Conservation (phyloP, 805 yeast species). For the Maudiozyma saulgeensis region DNA sequence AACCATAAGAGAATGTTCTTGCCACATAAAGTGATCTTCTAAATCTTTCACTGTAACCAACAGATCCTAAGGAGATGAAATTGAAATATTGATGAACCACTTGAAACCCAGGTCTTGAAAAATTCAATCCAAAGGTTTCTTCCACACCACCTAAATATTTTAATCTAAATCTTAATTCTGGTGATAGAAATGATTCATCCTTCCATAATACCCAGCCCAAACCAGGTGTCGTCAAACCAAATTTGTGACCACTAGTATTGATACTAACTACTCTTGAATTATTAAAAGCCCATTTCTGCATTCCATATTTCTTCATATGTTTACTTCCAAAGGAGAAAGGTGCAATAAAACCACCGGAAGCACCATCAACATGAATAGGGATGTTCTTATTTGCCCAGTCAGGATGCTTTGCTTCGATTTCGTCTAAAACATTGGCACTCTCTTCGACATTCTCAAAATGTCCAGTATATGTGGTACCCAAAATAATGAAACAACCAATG, state of each 20-base stretch:
- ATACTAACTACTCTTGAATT: conserved; percentile 70
- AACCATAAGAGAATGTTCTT: conserved; percentile 39
- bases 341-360: conserved; percentile 83
- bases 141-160: conserved; percentile 83
- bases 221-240: conserved; percentile 85
- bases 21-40: conserved; percentile 61
- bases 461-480: conserved; percentile 92
- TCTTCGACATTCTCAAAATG: conserved; percentile 71
- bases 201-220: conserved; percentile 89
- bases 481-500: conserved; percentile 77
- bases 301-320: conserved; percentile 22
- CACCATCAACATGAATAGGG: conserved; percentile 91
- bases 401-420: conserved; percentile 37
- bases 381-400: conserved; percentile 37
- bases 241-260: conserved; percentile 88
- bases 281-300: conserved; percentile 64
- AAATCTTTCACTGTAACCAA: conserved; percentile 62
- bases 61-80: conserved; percentile 57
- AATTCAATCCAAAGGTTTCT: conserved; percentile 77
- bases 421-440: conserved; percentile 56
- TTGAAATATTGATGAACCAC: conserved; percentile 82
- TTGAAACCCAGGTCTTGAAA: conserved; percentile 88
- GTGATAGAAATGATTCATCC: conserved; percentile 53
- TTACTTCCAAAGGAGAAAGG: conserved; percentile 71
- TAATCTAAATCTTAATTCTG: conserved; percentile 63